Base-by-base conservation (phyloP, 2,329 filamentous ascomycete genomes). In the Exophiala sp. region DNA sequence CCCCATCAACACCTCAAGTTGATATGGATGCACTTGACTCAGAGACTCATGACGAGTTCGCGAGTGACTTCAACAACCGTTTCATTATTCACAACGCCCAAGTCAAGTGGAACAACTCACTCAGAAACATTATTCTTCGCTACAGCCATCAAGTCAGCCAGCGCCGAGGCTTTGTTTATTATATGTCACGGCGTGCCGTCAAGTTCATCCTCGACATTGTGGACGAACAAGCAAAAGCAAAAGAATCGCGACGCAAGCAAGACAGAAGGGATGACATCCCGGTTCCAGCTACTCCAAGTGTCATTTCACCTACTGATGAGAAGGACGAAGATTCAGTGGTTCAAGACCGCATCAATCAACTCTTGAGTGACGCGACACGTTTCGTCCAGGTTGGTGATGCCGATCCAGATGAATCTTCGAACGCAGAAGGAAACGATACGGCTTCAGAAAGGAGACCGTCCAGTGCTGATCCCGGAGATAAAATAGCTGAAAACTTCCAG, bases 121-220 rank as follows among this genome's bases (percentile, higher is more conserved):
- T 99, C 35, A 85, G 94, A 55, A 97, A 99, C 67, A 96, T 96
- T 65, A 94, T 99, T 46, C 81, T 99, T 38, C 89, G 94, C 20
- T 99, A 99, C 69, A 95, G 94, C 59, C 94, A 99, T 67, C 94
- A 99, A 75, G 94, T 95, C 65, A 91, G 91, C 68, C 95, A 99
- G 72, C 83, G 94, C 47, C 85, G 94, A 62, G 95, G 94, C 48
- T 97, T 99, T 67, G 86, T 99, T 29, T 99, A 99, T 74, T 99
- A 99, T 72, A 87, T 97, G 74, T 97, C 95, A 9, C 84, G 92
- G 43, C 85, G 91, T 59, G 95, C 94, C 3, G 89, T 99, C 66
- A 99, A 97, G 66, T 99, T 99, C 68, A 97, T 99, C 54, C 77
- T 97, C 8, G 94, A 99, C 69, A 95, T 99, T 62, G 89, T 99